phyloP scores from a whole-genome alignment of 805 yeast species.

The Wickerhamomyces xylosicus region DNA sequence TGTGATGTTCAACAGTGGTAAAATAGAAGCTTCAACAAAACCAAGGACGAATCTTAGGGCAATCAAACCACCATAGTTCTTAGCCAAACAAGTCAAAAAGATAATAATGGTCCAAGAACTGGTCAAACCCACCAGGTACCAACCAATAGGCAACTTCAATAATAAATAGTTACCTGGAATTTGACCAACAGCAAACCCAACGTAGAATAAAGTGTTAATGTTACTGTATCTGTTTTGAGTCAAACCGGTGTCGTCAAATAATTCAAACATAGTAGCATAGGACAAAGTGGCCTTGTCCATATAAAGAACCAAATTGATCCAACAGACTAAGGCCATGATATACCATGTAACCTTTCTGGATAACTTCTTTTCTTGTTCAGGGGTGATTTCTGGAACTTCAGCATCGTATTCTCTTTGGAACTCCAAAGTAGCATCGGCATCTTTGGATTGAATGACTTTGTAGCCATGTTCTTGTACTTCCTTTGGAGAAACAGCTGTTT shows the following conservation, averaged over 20 bases:
- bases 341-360: conserved; percentile 27
- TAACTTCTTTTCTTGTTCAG: conserved; percentile 29
- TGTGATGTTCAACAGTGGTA: conserved; percentile 35
- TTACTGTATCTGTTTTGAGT: conserved; percentile 34
- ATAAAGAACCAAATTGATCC: conserved; percentile 32
- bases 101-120: conserved; percentile 35
- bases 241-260: conserved; percentile 36
- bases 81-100: conserved; percentile 36
- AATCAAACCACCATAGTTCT: conserved; percentile 34
- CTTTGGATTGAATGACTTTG: conserved; percentile 21
- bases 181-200: conserved; percentile 40
- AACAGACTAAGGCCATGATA: conserved; percentile 26
- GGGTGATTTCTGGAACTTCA: conserved; percentile 28
- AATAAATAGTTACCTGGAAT: conserved; percentile 29
- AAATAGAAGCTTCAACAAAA: conserved; percentile 33
- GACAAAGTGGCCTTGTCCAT: conserved; percentile 43
- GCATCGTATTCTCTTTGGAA: conserved; percentile 27
- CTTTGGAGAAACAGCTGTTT: conserved; percentile 1
- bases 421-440: conserved; percentile 30
- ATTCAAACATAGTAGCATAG: conserved; percentile 36
- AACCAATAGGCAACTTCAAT: conserved; percentile 33
- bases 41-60: conserved; percentile 42
- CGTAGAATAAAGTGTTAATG: conserved; percentile 42
- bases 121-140: conserved; percentile 26
- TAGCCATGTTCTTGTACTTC: conserved; percentile 22